These are phyloP conservation scores for Stygiomarasmius scandens DNA, from an alignment of 1,284 basidiomycete genomes.

Conservation along the genomic window DNA sequence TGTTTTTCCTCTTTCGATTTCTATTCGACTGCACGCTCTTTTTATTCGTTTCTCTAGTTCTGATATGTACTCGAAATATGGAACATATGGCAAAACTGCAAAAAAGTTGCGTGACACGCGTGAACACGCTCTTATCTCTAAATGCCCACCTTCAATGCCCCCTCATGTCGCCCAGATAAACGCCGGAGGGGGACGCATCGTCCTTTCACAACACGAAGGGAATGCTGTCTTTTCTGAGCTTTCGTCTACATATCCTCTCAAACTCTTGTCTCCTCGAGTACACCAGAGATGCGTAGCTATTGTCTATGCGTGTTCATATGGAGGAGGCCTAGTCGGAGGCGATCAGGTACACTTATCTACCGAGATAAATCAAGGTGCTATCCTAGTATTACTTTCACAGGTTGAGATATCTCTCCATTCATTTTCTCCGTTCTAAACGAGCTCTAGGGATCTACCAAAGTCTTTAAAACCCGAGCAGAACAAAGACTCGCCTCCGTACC, in stretches of 20 bases:
- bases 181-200: conserved; percentile 59
- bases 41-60: conserved; percentile 5
- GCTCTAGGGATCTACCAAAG: conserved; percentile 86
- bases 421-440: conserved; percentile 1
- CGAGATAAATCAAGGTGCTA: conserved; percentile 58
- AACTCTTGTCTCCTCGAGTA: conserved; percentile 78
- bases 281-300: conserved; percentile 57
- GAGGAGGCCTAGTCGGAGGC: conserved; percentile 91
- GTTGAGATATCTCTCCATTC: conserved; percentile 43
- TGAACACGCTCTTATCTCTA: too few species aligned
- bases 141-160: conserved; percentile 5
- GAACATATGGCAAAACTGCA: conserved; percentile 7
- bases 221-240: conserved; percentile 74
- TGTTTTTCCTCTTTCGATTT: conserved; percentile 9
- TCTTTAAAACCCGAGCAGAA: conserved; percentile 77
- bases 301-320: conserved; percentile 87
- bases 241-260: conserved; percentile 87
- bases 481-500: conserved; percentile 43
- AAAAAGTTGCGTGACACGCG: too few species aligned
- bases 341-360: conserved; percentile 74
- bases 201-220: conserved; percentile 51
- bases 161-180: conserved; percentile 34
- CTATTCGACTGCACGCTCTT: conserved; percentile 11
- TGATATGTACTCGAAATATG: conserved; percentile 19
- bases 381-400: conserved; percentile 79